These are phyloP conservation scores for Raphanus sativus DNA, from an alignment of 345 rosid species.

Conservation along the genomic window DNA sequence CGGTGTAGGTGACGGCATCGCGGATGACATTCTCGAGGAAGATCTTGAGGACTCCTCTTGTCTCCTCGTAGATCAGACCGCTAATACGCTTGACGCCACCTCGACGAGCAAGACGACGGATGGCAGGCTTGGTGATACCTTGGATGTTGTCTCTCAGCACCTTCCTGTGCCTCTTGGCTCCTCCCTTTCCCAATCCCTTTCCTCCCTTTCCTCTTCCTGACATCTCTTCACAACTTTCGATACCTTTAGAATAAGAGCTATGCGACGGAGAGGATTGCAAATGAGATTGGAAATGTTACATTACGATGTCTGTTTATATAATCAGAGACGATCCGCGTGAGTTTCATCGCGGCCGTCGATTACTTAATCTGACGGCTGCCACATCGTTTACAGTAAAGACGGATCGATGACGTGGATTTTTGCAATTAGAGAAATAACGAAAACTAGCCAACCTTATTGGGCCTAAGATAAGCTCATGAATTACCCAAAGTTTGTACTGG, in stretches of 20 bases:
- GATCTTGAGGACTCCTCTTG: slow-evolving; percentile 7
- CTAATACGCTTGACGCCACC: neutral
- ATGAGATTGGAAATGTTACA: too few relatives aligned
- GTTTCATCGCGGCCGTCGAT: neutral
- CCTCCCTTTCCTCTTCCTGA: slow-evolving; percentile 12
- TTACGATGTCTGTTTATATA: neutral
- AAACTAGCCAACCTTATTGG: neutral
- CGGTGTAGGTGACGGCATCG: neutral
- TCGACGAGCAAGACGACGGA: neutral
- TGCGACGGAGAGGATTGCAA: too few relatives aligned
- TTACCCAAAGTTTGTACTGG: neutral
- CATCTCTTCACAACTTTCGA: neutral
- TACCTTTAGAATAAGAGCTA: too few relatives aligned
- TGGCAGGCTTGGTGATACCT: slow-evolving; percentile 1
- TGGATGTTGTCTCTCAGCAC: slow-evolving; percentile 5
- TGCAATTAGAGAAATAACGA: neutral
- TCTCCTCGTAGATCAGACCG: neutral
- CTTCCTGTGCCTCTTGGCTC: slow-evolving; percentile 1
- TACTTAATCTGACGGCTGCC: neutral
- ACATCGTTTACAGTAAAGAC: neutral
- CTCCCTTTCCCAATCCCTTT: slow-evolving; percentile 7
- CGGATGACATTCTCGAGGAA: slow-evolving; percentile 9
- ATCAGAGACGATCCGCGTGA: slow-evolving; percentile 3
- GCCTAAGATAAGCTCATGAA: neutral
- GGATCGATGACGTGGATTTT: slow-evolving; percentile 32